Evolutionary conservation across 1,139 yeast genomes (phyloP).

Genomic region (Taphrina wiesneri): DNA sequence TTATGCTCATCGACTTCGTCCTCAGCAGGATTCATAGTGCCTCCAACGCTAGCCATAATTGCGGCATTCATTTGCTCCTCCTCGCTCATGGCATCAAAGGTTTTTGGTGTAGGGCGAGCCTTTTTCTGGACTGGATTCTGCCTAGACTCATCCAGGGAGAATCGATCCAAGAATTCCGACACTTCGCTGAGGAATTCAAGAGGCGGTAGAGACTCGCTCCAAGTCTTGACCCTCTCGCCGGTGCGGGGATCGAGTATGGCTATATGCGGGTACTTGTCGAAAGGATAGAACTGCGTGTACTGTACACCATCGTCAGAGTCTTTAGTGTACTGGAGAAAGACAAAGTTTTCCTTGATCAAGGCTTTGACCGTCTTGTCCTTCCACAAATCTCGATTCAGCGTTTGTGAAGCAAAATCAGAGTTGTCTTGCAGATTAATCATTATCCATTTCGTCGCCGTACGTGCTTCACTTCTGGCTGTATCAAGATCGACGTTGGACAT

Average conservation of each 20-base stretch:
- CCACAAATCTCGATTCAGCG: constrained; percentile 92
- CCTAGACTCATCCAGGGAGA: constrained; percentile 64
- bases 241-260: constrained; percentile 93
- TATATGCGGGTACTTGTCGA: constrained; percentile 77
- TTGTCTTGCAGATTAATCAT: constrained; percentile 83
- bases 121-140: constrained; percentile 60
- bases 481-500: constrained; percentile 69
- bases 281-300: constrained; percentile 70
- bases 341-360: constrained; percentile 64
- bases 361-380: constrained; percentile 66
- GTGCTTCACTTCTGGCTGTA: constrained; percentile 66
- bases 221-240: constrained; percentile 77
- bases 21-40: constrained; percentile 44
- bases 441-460: constrained; percentile 71
- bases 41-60: constrained; percentile 62
- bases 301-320: constrained; percentile 73
- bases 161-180: constrained; percentile 54
- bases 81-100: constrained; percentile 57
- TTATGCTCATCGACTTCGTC: constrained; percentile 40
- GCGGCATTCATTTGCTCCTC: constrained; percentile 85
- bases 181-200: constrained; percentile 42
- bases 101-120: constrained; percentile 39
- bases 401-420: constrained; percentile 83
- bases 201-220: constrained; percentile 54
- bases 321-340: constrained; percentile 70